A percentile compares a stretch with the other conserved stretches of the same genome.
phyloP scores from a whole-genome alignment of 805 yeast genomes.

The Zygoascus biomembranicola region DNA sequence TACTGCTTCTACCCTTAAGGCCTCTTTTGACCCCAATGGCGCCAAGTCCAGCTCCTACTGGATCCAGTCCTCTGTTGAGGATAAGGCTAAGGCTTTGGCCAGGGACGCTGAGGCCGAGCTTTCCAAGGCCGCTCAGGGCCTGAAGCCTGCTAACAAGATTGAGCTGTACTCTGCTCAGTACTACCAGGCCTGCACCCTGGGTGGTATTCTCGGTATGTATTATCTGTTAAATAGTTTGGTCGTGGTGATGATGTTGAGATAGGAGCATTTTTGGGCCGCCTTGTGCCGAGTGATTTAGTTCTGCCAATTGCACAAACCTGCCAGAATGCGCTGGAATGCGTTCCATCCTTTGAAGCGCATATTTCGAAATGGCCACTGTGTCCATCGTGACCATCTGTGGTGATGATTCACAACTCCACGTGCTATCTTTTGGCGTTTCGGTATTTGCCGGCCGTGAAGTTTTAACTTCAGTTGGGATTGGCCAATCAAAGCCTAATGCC shows the following conservation, averaged over 20 bases:
- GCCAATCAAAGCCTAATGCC: background rate
- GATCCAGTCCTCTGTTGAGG: constrained; percentile 26
- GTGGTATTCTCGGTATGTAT: constrained; percentile 43
- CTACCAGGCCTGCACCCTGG: constrained; percentile 65
- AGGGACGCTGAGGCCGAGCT: constrained; percentile 29
- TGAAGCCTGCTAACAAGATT: constrained; percentile 18
- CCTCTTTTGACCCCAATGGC: constrained; percentile 32
- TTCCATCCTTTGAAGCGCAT: no score
- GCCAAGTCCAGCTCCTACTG: constrained; percentile 25
- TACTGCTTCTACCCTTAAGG: constrained; percentile 28
- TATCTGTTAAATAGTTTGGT: background rate
- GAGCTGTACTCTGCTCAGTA: constrained; percentile 53
- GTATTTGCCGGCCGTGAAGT: background rate
- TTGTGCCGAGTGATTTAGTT: background rate
- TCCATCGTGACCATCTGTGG: no score
- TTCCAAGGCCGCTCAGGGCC: constrained; percentile 23
- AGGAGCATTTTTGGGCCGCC: background rate
- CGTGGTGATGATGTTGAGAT: no score
- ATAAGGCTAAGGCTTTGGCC: constrained; percentile 21
- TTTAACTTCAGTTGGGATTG: background rate
- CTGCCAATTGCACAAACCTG: background rate
- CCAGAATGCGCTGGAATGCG: background rate
- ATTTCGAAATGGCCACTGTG: no score
- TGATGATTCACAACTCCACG: background rate
- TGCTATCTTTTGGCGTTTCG: background rate